Evolutionary conservation across 768 basidiomycete species (phyloP), one percentile per base, ranked within the genome.

Genomic region (Leccinum broughii): DNA sequence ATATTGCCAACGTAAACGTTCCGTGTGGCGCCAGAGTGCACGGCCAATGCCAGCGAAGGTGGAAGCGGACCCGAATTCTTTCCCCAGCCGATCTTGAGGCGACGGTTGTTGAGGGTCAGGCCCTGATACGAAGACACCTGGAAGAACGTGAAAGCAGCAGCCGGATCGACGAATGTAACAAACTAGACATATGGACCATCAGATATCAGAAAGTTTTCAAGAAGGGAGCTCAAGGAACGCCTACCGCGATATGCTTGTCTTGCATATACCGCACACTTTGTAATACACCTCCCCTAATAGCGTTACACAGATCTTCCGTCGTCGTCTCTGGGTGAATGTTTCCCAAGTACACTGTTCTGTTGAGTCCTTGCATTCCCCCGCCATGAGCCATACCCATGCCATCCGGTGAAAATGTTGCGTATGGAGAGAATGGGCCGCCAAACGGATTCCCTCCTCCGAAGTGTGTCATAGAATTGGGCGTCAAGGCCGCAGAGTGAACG

Each of bases 1-100:
- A 99, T 88, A 68, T 90, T 92, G 7, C 95, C 95, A 53, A 98
- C 86, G 75, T 98, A 99, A 54, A 99, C 95, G 71, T 98, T 99
- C 59, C 97, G 83, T 14, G 94, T 97, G 2, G 96, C 94, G 20
- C 97, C 97, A 0, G 87, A 83, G 72, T 95, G 92, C 3, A 99
- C 92, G 0, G 93, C 92, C 62, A 95, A 81, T 30, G 93, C 90
- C 41, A 97, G 81, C 2, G 87, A 84, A 15, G 95, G 90, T 17
- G 88, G 84, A 15, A 96, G 80, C 17, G 94, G 89, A 6, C 94
- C 95, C 15, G 93, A 88, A 70, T 92, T 92, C 83, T 96, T 98
- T 59, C 96, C 96, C 97, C 96, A 99, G 51, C 96, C 95, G 66
- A 98, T 87, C 80, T 98, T 98, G 63, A 98, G 84, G 28, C 95